Evolutionary conservation across 225 moss, liverwort and hornwort species (phyloP).

Genomic region (Pleurozium schreberi): DNA sequence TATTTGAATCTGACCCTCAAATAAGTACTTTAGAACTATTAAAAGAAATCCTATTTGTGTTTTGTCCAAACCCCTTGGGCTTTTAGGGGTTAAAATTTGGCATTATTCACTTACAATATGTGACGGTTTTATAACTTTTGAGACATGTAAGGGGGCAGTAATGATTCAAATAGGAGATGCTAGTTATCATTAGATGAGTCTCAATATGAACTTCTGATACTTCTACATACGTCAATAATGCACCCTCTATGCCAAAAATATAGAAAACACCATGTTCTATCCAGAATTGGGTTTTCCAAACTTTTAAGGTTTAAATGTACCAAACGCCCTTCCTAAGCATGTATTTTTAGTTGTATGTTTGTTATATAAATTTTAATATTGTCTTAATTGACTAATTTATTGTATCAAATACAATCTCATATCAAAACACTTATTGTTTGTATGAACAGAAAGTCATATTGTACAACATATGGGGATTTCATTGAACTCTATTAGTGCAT

Average conservation of each 20-base stretch:
- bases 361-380: neutral
- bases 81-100: no score
- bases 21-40: neutral
- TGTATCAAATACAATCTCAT: neutral
- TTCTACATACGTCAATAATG: neutral
- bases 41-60: no score
- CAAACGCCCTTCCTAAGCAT: no score
- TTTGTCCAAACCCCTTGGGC: no score
- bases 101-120: neutral
- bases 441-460: neutral
- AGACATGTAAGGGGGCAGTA: neutral
- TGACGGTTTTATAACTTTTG: neutral
- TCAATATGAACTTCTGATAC: neutral
- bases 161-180: neutral
- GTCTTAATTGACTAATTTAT: neutral
- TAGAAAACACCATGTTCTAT: neutral
- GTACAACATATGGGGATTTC: neutral
- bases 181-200: no score
- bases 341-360: neutral
- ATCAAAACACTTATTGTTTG: no score
- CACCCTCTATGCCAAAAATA: neutral
- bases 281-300: neutral
- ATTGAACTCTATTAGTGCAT: neutral
- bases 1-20: neutral
- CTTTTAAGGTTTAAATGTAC: neutral